Evolutionary conservation across 2,329 filamentous ascomycete species (phyloP).

Genomic region (Diaporthe ilicicola): DNA sequence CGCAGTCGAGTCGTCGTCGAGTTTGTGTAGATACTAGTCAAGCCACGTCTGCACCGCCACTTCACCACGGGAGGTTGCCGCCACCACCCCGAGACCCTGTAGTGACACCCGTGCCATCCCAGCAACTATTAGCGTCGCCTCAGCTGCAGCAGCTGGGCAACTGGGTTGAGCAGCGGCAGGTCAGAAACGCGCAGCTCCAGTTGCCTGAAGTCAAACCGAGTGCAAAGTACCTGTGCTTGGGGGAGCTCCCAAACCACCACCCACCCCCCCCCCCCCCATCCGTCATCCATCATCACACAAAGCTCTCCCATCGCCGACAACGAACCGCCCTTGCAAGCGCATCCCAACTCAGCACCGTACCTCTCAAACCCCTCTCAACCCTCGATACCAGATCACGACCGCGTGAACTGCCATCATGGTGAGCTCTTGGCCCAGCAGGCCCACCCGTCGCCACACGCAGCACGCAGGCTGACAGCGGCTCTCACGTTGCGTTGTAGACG

Average conservation of each 20-base stretch:
- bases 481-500: slow-evolving; percentile 66
- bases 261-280: slow-evolving; percentile 23
- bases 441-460: background rate
- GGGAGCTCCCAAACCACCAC: slow-evolving; percentile 27
- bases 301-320: slow-evolving; percentile 16
- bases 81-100: background rate
- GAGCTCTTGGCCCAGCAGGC: background rate
- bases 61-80: background rate
- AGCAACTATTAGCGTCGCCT: background rate
- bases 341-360: background rate
- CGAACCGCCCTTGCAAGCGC: slow-evolving; percentile 11
- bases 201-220: slow-evolving; percentile 31
- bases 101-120: background rate
- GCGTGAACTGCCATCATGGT: slow-evolving; percentile 1
- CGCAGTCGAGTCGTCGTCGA: background rate
- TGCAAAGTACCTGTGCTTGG: slow-evolving; percentile 2
- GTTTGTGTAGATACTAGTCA: too few relatives aligned
- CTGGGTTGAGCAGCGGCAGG: slow-evolving; percentile 11
- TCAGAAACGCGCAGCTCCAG: slow-evolving; percentile 33
- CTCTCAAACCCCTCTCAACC: background rate
- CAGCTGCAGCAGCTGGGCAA: background rate
- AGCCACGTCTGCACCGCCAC: slow-evolving; percentile 19
- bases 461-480: background rate
- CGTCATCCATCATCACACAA: background rate
- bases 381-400: background rate